A percentile compares a stretch with the other conserved stretches of the same genome.
Conservation (phyloP, 164 flowering plant genomes). For the Vitis riparia region DNA sequence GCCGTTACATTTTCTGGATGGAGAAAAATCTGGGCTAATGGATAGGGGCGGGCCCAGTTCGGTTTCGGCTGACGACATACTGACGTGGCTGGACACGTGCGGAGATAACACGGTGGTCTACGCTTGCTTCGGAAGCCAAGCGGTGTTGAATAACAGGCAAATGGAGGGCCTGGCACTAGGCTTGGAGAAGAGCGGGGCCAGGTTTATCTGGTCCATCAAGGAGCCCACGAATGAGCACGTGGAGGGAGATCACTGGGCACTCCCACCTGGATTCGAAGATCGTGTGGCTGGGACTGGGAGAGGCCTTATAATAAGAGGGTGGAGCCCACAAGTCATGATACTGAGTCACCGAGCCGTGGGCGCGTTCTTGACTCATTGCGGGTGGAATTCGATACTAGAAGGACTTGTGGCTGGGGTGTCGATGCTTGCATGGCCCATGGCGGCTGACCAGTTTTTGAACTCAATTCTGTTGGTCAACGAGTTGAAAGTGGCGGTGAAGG, state of each 20-base stretch:
- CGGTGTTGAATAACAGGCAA: slow-evolving; percentile 30
- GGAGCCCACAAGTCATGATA: slow-evolving; percentile 52
- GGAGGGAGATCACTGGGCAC: slow-evolving; percentile 9
- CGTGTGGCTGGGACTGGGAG: slow-evolving; percentile 31
- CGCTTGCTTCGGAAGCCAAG: slow-evolving; percentile 62
- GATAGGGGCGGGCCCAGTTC: slow-evolving; percentile 42
- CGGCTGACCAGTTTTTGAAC: neutral
- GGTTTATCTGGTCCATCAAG: slow-evolving; percentile 36
- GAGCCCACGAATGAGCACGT: slow-evolving; percentile 18
- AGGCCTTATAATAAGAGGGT: slow-evolving; percentile 34
- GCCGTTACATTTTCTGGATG: slow-evolving; percentile 25
- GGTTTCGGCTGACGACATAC: slow-evolving; percentile 17
- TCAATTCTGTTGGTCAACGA: slow-evolving; percentile 6
- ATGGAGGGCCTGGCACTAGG: slow-evolving; percentile 32
- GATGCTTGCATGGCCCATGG: slow-evolving; percentile 57
- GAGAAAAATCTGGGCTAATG: neutral
- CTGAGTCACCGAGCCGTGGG: slow-evolving; percentile 46
- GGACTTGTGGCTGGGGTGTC: slow-evolving; percentile 38
- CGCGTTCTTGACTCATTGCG: slow-evolving; percentile 52
- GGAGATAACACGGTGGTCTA: slow-evolving; percentile 39
- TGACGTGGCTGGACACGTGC: slow-evolving; percentile 50
- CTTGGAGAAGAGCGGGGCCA: slow-evolving; percentile 38
- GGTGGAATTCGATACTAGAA: slow-evolving; percentile 60
- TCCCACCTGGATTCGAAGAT: slow-evolving; percentile 34
- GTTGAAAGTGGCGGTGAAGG: neutral